These are phyloP conservation scores for Globisporangium alternatum DNA, from an alignment of 352 stramenopile species.

Conservation along the genomic window DNA sequence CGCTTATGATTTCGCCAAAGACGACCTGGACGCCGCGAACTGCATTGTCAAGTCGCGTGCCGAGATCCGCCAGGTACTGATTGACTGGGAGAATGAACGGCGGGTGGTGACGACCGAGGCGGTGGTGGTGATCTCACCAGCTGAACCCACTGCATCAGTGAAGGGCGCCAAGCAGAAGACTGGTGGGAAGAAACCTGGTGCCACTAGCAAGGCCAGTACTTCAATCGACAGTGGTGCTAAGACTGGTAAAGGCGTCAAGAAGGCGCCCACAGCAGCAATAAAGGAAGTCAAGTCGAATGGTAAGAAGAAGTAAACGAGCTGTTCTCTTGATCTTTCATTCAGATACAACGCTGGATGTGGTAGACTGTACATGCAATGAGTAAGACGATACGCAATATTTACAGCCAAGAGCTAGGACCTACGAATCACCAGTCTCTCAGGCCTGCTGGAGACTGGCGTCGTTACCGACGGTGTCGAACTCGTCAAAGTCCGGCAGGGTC, in stretches of 20 bases:
- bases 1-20: constrained; percentile 86
- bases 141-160: neutral
- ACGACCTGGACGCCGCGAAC: constrained; percentile 81
- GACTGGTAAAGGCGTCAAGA: neutral
- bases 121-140: neutral
- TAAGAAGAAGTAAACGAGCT: constrained; percentile 6
- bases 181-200: neutral
- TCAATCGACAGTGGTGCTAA: neutral
- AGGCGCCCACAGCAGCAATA: neutral
- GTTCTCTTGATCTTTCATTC: neutral
- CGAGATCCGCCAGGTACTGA: constrained; percentile 68
- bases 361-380: neutral
- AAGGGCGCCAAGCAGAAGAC: constrained; percentile 4
- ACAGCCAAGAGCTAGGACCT: neutral
- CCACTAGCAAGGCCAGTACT: neutral
- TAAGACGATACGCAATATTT: too few species aligned
- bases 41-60: constrained; percentile 76
- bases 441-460: constrained; percentile 3
- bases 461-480: constrained; percentile 5
- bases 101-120: constrained; percentile 15
- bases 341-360: neutral
- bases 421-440: neutral
- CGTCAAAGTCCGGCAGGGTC: constrained; percentile 9
- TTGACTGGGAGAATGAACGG: constrained; percentile 65
- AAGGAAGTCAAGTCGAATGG: constrained; percentile 2